A percentile compares a stretch with the other conserved stretches of the same genome.
phyloP scores from a whole-genome alignment of 106 monocot species.

The Dendrobium officinale region DNA sequence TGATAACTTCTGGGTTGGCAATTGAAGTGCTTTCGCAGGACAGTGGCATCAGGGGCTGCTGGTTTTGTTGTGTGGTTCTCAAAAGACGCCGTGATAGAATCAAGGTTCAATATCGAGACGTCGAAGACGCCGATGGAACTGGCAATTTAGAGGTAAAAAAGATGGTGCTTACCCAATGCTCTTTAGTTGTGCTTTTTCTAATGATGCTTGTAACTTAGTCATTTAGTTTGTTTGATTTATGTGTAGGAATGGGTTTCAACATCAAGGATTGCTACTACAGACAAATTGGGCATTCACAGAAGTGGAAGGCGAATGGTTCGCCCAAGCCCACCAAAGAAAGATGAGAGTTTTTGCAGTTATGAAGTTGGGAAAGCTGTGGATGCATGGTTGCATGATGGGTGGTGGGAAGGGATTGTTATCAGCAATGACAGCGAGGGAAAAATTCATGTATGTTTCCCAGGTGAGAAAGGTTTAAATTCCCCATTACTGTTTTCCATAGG shows the following conservation, averaged over 20 bases:
- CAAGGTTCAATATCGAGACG: conserved; percentile 69
- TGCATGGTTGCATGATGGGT: conserved; percentile 93
- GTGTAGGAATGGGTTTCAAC: conserved; percentile 69
- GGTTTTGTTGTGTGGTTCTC: conserved; percentile 70
- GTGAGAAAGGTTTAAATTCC: conserved; percentile 11
- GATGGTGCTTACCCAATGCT: background rate
- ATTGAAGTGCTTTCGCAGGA: conserved; percentile 87
- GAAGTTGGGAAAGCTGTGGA: conserved; percentile 64
- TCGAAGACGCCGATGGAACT: conserved; percentile 68
- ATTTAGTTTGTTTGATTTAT: background rate
- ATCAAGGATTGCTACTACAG: conserved; percentile 38
- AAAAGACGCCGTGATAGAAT: conserved; percentile 49
- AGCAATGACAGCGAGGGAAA: conserved; percentile 21
- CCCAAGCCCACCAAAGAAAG: conserved; percentile 28
- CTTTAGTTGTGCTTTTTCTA: background rate
- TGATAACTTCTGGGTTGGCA: conserved; percentile 34
- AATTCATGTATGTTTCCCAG: conserved; percentile 76
- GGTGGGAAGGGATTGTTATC: conserved; percentile 95
- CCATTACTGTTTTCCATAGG: too few relatives aligned
- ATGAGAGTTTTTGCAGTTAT: conserved; percentile 6
- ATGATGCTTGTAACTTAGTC: background rate
- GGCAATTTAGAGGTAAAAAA: conserved; percentile 59
- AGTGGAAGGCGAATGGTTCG: conserved; percentile 56
- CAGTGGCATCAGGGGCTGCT: conserved; percentile 90
- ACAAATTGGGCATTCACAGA: conserved; percentile 48